Percentiles rank a stretch among this genome's conserved stretches.
These are phyloP conservation scores for Torrubiella hemipterigena DNA, from an alignment of 2,329 filamentous ascomycete genomes.

Conservation along the genomic window DNA sequence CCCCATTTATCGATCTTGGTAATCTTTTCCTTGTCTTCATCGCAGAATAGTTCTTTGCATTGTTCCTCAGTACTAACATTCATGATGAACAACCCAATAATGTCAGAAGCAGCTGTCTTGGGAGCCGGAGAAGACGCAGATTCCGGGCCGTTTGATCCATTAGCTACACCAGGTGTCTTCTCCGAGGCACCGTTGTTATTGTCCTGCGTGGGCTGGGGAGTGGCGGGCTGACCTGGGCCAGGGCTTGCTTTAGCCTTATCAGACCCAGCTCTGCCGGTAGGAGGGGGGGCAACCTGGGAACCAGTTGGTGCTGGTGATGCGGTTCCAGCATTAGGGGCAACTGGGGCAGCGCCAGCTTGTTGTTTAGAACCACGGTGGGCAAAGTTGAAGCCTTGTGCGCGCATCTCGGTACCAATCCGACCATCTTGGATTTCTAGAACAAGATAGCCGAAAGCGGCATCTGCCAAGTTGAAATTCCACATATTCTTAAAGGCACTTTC, in stretches of 20 bases:
- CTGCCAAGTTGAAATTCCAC: constrained; percentile 99
- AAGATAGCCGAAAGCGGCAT: constrained; percentile 93
- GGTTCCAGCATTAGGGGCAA: constrained; percentile 22
- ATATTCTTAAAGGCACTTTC: constrained; percentile 99
- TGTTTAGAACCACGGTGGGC: constrained; percentile 86
- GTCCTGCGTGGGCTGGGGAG: constrained; percentile 36
- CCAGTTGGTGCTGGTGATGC: constrained; percentile 17
- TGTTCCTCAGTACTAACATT: constrained; percentile 77
- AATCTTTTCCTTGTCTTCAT: constrained; percentile 77
- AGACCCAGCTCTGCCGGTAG: constrained; percentile 22
- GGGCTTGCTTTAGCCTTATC: constrained; percentile 22
- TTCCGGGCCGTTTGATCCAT: constrained; percentile 42
- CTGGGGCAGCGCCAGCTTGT: constrained; percentile 29
- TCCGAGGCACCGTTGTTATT: constrained; percentile 38
- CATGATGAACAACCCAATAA: constrained; percentile 80
- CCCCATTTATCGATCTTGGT: constrained; percentile 67
- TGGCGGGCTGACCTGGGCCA: constrained; percentile 26
- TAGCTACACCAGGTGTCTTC: constrained; percentile 36
- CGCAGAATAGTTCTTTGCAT: constrained; percentile 66
- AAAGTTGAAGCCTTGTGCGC: constrained; percentile 98
- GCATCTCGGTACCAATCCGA: constrained; percentile 96
- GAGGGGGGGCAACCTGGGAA: constrained; percentile 14
- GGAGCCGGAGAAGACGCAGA: constrained; percentile 44
- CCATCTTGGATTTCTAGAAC: constrained; percentile 92
- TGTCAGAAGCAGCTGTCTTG: constrained; percentile 51